These are phyloP conservation scores for Pichia sp. DNA, from an alignment of 1,139 yeast genomes.

Conservation along the genomic window DNA sequence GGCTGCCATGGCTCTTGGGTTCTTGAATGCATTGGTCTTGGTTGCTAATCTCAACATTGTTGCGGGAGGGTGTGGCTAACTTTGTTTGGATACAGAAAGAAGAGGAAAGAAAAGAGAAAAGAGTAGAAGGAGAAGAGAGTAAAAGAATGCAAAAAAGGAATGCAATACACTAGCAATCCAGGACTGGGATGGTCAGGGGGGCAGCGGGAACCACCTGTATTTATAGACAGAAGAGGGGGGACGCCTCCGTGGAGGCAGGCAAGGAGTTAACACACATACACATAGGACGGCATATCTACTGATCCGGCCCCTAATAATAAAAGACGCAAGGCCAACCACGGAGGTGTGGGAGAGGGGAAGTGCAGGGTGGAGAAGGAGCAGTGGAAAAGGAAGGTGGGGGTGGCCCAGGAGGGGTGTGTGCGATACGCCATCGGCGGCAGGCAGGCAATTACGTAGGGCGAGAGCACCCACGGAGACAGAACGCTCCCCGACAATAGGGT, in stretches of 20 bases:
- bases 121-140: not conserved
- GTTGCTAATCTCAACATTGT: constrained; percentile 20
- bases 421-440: not conserved
- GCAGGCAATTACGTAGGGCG: not conserved
- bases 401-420: constrained; percentile 1
- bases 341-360: constrained; percentile 1
- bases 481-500: not conserved
- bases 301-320: not conserved
- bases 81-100: not conserved
- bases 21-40: constrained; percentile 7
- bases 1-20: constrained; percentile 15
- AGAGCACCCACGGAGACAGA: not conserved
- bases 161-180: not conserved
- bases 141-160: no score
- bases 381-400: constrained; percentile 3
- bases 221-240: constrained; percentile 8
- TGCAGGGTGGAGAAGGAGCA: constrained; percentile 2
- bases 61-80: not conserved
- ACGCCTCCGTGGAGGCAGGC: not conserved
- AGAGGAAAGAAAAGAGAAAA: not conserved
- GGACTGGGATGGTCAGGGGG: not conserved
- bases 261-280: not conserved
- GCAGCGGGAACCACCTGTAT: constrained; percentile 1
- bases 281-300: not conserved
- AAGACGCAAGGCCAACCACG: not conserved